Evolutionary conservation across 148 eudicot species (phyloP).

Genomic region (Nepenthes gracilis): DNA sequence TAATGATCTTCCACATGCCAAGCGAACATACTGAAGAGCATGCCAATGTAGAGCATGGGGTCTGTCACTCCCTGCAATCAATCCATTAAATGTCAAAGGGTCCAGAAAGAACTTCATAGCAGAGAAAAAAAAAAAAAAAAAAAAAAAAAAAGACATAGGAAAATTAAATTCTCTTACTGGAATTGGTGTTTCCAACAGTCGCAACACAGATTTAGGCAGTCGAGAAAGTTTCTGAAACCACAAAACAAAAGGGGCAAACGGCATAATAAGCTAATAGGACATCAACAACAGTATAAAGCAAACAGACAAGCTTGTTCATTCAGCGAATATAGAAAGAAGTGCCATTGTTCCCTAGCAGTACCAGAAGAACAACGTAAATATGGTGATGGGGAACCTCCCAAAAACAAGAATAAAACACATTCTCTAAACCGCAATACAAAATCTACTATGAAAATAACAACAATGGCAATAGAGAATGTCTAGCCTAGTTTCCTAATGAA

Average conservation of each 20-base stretch:
- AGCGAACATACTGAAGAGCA: constrained; percentile 99
- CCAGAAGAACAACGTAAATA: too few species aligned
- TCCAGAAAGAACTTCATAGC: neutral
- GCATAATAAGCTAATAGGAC: neutral
- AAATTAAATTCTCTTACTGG: constrained; percentile 44
- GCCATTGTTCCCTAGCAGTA: too few species aligned
- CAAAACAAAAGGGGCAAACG: constrained; percentile 1
- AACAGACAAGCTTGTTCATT: neutral
- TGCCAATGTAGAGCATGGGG: constrained; percentile 98
- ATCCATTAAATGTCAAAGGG: constrained; percentile 3
- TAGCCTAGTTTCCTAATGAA: too few species aligned
- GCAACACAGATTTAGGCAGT: constrained; percentile 65
- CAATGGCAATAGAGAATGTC: too few species aligned
- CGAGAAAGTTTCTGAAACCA: constrained; percentile 82
- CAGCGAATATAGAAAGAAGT: neutral
- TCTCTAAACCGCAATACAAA: too few species aligned
- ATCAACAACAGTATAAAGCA: neutral
- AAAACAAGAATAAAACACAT: too few species aligned
- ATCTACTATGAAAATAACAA: too few species aligned
- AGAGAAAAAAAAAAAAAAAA: too few species aligned
- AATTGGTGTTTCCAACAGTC: constrained; percentile 67
- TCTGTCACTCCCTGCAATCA: constrained; percentile 82
- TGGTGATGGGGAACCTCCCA: too few species aligned
- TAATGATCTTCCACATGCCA: constrained; percentile 99
- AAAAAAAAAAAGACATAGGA: neutral